A percentile compares a stretch with the other conserved stretches of the same genome.
These are phyloP conservation scores for Aspergillus sp. DNA, from an alignment of 2,329 filamentous ascomycete genomes.

Conservation along the genomic window DNA sequence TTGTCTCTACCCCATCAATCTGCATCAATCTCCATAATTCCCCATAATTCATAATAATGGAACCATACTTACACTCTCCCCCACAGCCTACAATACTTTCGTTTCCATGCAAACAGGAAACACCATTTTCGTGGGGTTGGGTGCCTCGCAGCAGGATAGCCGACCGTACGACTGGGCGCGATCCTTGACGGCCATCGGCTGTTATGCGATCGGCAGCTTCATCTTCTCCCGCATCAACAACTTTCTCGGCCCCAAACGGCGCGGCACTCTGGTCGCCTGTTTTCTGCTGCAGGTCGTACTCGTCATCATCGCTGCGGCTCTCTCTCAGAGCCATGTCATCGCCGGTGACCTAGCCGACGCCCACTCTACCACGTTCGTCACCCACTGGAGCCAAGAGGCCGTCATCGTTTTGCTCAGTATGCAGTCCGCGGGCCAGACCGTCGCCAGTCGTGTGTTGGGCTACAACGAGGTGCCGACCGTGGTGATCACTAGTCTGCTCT, in stretches of 20 bases:
- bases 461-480: slow-evolving; percentile 37
- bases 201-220: slow-evolving; percentile 45
- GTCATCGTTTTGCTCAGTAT: slow-evolving; percentile 36
- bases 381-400: slow-evolving; percentile 27
- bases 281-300: slow-evolving; percentile 32
- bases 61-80: not conserved
- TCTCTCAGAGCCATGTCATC: slow-evolving; percentile 29
- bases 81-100: slow-evolving; percentile 45
- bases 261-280: slow-evolving; percentile 29
- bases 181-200: slow-evolving; percentile 48
- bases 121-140: slow-evolving; percentile 48
- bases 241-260: slow-evolving; percentile 23
- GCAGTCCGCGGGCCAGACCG: slow-evolving; percentile 35
- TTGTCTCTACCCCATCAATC: not conserved
- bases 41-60: no score
- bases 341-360: slow-evolving; percentile 18
- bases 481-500: slow-evolving; percentile 35
- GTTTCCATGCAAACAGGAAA: slow-evolving; percentile 38
- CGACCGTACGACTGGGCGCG: slow-evolving; percentile 47
- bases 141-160: slow-evolving; percentile 43
- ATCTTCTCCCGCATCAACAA: slow-evolving; percentile 42
- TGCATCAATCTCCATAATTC: not conserved
- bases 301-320: slow-evolving; percentile 29
- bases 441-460: slow-evolving; percentile 29
- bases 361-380: not conserved